These are phyloP conservation scores for Hordeum pubiflorum DNA, from an alignment of 202 grass and related monocot species.

Conservation along the genomic window DNA sequence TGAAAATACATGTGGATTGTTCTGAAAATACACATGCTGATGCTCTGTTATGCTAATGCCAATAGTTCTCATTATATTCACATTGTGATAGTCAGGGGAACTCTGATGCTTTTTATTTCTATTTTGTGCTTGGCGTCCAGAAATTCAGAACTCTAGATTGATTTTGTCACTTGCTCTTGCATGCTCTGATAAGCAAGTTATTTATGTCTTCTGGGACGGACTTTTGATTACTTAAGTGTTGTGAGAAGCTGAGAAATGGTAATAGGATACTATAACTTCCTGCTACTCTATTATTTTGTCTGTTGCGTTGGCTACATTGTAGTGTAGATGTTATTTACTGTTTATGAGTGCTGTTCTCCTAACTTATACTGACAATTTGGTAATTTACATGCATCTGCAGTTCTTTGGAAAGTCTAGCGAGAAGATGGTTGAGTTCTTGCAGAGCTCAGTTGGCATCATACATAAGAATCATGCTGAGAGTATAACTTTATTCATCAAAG, in stretches of 20 bases:
- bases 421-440: slow-evolving; percentile 93
- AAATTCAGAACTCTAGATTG: background rate
- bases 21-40: background rate
- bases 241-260: background rate
- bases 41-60: background rate
- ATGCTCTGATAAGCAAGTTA: background rate
- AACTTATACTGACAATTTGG: background rate
- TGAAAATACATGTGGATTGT: background rate
- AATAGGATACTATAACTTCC: background rate
- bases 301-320: background rate
- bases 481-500: slow-evolving; percentile 91
- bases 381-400: slow-evolving; percentile 33
- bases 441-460: slow-evolving; percentile 81
- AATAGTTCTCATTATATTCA: background rate
- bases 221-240: background rate
- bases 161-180: background rate
- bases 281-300: background rate
- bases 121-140: background rate
- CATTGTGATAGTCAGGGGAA: background rate
- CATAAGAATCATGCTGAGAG: slow-evolving; percentile 94
- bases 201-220: background rate
- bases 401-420: slow-evolving; percentile 73
- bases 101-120: background rate
- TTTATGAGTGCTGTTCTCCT: background rate
- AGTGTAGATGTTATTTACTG: background rate